Percentiles rank a stretch among this genome's conserved stretches.
phyloP scores from a whole-genome alignment of 2,329 filamentous ascomycete species.

The Amylocarpus encephaloides region DNA sequence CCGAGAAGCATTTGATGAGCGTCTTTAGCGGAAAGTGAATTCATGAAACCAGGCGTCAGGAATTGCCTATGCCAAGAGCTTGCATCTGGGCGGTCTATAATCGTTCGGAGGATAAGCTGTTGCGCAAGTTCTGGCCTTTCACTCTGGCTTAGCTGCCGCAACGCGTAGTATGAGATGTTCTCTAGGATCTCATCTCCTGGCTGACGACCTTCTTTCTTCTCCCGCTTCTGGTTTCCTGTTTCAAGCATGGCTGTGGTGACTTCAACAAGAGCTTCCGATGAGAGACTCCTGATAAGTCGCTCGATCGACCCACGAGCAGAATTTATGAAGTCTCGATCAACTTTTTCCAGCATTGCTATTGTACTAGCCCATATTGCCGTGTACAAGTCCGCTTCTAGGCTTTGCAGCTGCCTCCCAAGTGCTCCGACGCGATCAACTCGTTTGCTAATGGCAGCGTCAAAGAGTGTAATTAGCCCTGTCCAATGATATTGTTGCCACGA shows the following conservation, averaged over 20 bases:
- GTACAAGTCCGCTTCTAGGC: constrained; percentile 5
- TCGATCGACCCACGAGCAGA: constrained; percentile 2
- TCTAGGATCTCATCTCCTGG: constrained; percentile 16
- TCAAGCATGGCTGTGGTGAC: constrained; percentile 12
- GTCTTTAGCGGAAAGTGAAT: constrained; percentile 5
- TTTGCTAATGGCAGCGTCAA: constrained; percentile 3
- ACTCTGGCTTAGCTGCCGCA: constrained; percentile 25
- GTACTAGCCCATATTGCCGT: constrained; percentile 10
- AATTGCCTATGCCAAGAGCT: constrained; percentile 36
- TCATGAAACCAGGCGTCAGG: constrained; percentile 30
- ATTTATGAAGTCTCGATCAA: constrained; percentile 7
- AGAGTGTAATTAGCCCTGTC: neutral
- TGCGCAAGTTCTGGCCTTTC: constrained; percentile 29
- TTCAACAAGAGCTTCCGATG: constrained; percentile 8
- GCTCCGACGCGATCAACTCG: constrained; percentile 4
- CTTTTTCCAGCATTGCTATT: constrained; percentile 9
- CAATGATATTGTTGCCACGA: constrained; percentile 12
- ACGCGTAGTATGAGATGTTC: constrained; percentile 22
- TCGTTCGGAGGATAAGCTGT: constrained; percentile 26
- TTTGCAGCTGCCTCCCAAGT: constrained; percentile 6
- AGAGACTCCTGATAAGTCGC: constrained; percentile 1
- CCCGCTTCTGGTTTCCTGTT: constrained; percentile 8
- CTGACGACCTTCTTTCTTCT: constrained; percentile 7
- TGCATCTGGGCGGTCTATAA: constrained; percentile 27
- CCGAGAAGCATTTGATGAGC: too few species aligned